Evolutionary conservation across 108 stramenopile species (phyloP).

Genomic region (Discostella stelligeroides): DNA sequence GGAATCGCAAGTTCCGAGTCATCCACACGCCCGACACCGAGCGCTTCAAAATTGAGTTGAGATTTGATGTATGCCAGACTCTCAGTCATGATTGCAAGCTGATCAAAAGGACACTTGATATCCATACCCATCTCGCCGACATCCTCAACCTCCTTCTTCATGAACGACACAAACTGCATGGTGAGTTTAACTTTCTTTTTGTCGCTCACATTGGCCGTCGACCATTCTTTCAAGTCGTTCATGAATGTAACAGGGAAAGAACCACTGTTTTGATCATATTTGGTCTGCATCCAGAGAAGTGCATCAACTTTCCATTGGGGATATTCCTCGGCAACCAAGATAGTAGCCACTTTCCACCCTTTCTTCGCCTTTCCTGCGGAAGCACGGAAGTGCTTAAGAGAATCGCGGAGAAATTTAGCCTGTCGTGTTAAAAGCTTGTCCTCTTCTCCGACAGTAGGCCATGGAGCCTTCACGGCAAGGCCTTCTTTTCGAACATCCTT

Average conservation of each 20-base stretch:
- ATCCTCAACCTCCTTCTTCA: slow-evolving; percentile 88
- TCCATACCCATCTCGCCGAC: slow-evolving; percentile 87
- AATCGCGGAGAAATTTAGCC: slow-evolving; percentile 78
- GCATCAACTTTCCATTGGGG: slow-evolving; percentile 89
- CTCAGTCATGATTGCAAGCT: slow-evolving; percentile 65
- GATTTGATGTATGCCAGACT: slow-evolving; percentile 71
- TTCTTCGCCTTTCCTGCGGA: slow-evolving; percentile 85
- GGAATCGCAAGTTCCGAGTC: slow-evolving; percentile 56
- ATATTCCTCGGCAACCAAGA: slow-evolving; percentile 84
- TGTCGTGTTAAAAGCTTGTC: slow-evolving; percentile 85
- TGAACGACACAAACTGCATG: slow-evolving; percentile 95
- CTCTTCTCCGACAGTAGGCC: slow-evolving; percentile 83
- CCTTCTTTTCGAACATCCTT: slow-evolving; percentile 72
- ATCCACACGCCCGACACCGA: slow-evolving; percentile 65
- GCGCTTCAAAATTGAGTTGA: slow-evolving; percentile 62
- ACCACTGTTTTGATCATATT: slow-evolving; percentile 56
- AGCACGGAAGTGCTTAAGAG: slow-evolving; percentile 76
- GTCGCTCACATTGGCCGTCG: slow-evolving; percentile 68
- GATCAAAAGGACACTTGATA: slow-evolving; percentile 86
- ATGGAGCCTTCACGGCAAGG: slow-evolving; percentile 85
- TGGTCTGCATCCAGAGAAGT: slow-evolving; percentile 79
- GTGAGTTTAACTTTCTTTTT: slow-evolving; percentile 87
- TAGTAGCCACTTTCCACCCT: slow-evolving; percentile 58
- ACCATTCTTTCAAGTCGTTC: slow-evolving; percentile 80
- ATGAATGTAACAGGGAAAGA: slow-evolving; percentile 63